Conservation (phyloP, 352 stramenopile species). For the Saprolegnia parasitica region DNA sequence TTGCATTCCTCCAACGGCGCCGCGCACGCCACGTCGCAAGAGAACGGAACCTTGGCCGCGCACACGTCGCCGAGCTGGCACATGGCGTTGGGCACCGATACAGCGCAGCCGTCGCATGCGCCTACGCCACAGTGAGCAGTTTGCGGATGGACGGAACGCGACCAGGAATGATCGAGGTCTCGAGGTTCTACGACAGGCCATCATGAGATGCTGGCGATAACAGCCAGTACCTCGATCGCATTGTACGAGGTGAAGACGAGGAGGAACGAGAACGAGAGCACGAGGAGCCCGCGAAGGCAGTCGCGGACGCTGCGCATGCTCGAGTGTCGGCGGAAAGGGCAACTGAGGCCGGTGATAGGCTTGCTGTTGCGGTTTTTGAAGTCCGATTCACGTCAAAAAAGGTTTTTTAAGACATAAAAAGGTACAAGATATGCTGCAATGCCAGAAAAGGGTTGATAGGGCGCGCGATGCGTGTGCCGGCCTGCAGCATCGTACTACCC, state of each 20-base stretch:
- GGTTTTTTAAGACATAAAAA: not conserved
- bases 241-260: constrained; percentile 23
- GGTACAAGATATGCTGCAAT: not conserved
- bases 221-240: constrained; percentile 18
- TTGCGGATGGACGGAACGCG: not conserved
- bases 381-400: not conserved
- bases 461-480: no score
- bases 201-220: no score
- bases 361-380: constrained; percentile 10
- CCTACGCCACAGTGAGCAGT: not conserved
- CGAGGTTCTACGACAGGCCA: constrained; percentile 6
- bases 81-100: not conserved
- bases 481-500: no score
- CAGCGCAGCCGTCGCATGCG: constrained; percentile 11
- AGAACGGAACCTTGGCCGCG: constrained; percentile 18
- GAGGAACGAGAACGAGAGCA: constrained; percentile 16
- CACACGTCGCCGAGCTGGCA: constrained; percentile 18
- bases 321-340: not conserved
- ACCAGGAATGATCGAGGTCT: constrained; percentile 26
- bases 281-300: not conserved
- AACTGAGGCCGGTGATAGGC: not conserved
- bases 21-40: constrained; percentile 17
- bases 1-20: constrained; percentile 22
- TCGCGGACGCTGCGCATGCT: constrained; percentile 8
- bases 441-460: no score